These are phyloP conservation scores for Phytophthora macrochlamydospora DNA, from an alignment of 352 stramenopile genomes.

Conservation along the genomic window DNA sequence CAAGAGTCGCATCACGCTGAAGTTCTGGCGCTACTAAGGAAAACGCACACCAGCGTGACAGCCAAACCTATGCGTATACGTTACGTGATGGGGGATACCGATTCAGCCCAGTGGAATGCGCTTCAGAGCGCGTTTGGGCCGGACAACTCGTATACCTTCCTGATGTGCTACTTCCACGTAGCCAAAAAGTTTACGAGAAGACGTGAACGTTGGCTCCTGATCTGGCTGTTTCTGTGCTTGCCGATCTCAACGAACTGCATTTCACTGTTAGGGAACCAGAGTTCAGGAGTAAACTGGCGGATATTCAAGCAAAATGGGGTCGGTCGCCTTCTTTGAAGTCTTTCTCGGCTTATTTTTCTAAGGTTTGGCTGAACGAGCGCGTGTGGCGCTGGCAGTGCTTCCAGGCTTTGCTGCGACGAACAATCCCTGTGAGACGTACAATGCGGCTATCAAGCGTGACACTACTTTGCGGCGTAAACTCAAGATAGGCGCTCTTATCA, in stretches of 20 bases:
- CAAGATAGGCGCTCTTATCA: conserved; percentile 8
- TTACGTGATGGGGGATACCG: conserved; percentile 27
- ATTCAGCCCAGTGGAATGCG: conserved; percentile 25
- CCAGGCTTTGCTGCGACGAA: conserved; percentile 27
- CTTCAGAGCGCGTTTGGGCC: conserved; percentile 4
- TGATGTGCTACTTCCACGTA: conserved; percentile 32
- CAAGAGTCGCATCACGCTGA: conserved; percentile 11
- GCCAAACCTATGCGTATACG: conserved; percentile 8
- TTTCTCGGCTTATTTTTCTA: conserved; percentile 2
- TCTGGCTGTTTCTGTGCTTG: conserved; percentile 4
- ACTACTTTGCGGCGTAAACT: conserved; percentile 9
- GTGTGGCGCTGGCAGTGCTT: conserved; percentile 22
- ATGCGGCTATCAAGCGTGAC: conserved; percentile 24
- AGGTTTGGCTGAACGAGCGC: conserved; percentile 6
- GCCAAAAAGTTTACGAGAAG: conserved; percentile 21
- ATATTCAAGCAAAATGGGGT: conserved; percentile 4
- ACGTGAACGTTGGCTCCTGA: neutral
- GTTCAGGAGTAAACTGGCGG: neutral
- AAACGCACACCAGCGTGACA: neutral
- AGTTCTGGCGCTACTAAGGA: neutral
- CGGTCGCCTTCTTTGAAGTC: neutral
- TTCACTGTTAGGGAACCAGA: conserved; percentile 4
- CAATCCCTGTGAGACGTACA: conserved; percentile 28
- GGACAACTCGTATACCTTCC: conserved; percentile 1
- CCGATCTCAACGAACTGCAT: conserved; percentile 13